Evolutionary conservation across 768 basidiomycete genomes (phyloP).

Genomic region (Cytidiella melzeri): DNA sequence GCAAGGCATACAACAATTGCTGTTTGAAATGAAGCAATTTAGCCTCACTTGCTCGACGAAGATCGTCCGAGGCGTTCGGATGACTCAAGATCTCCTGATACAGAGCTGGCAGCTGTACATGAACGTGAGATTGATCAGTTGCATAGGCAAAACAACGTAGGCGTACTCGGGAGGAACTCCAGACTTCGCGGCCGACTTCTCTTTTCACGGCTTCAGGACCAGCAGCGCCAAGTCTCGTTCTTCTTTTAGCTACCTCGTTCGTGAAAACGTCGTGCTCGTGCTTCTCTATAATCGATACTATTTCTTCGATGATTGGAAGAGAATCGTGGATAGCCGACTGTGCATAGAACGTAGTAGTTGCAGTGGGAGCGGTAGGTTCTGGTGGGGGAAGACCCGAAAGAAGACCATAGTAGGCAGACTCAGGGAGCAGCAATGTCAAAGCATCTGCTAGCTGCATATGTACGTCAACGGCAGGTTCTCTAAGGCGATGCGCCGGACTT

Average conservation of each 20-base stretch:
- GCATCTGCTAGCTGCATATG: slow-evolving; percentile 59
- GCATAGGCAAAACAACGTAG: not conserved
- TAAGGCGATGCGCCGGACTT: slow-evolving; percentile 11
- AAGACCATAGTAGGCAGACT: slow-evolving; percentile 55
- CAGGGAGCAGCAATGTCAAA: slow-evolving; percentile 67
- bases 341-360: slow-evolving; percentile 48
- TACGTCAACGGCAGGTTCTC: too few species aligned
- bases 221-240: slow-evolving; percentile 68
- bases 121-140: not conserved
- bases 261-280: slow-evolving; percentile 53
- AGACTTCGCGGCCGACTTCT: slow-evolving; percentile 64
- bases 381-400: slow-evolving; percentile 67
- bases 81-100: slow-evolving; percentile 82
- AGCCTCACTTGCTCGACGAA: slow-evolving; percentile 72
- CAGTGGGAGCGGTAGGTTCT: slow-evolving; percentile 67
- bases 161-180: slow-evolving; percentile 52
- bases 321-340: slow-evolving; percentile 65
- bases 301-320: slow-evolving; percentile 67
- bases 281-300: slow-evolving; percentile 55
- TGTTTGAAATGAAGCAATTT: slow-evolving; percentile 67
- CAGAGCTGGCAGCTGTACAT: slow-evolving; percentile 55
- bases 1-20: slow-evolving; percentile 51
- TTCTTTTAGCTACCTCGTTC: slow-evolving; percentile 69
- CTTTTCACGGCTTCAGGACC: slow-evolving; percentile 50
- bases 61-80: slow-evolving; percentile 67